Conservation (phyloP, 306 rosid genomes). For the Sphenostylis stenocarpa region DNA sequence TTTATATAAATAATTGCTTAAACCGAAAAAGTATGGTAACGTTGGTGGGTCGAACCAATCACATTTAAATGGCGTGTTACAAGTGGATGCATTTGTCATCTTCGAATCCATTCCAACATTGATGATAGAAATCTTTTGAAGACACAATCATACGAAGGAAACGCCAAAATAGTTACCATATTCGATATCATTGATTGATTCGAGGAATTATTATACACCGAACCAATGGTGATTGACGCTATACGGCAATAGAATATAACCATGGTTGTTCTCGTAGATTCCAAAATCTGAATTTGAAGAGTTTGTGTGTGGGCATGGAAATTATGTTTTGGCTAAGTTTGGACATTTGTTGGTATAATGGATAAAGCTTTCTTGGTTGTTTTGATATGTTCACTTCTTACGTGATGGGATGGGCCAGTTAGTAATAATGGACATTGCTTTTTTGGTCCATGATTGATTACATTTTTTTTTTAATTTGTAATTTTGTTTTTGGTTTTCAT, state of each 20-base stretch:
- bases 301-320: neutral
- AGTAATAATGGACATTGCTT: neutral
- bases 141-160: neutral
- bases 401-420: neutral
- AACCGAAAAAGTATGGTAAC: neutral
- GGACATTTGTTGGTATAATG: neutral
- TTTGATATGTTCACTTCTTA: neutral
- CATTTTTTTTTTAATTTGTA: too few species aligned
- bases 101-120: neutral
- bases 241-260: neutral
- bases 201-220: neutral
- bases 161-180: conserved; percentile 9
- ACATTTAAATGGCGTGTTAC: neutral
- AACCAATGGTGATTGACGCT: neutral
- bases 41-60: neutral
- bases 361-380: neutral
- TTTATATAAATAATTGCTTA: too few species aligned
- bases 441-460: too few species aligned
- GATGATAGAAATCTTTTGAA: neutral
- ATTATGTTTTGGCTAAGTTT: neutral
- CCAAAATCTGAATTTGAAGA: neutral
- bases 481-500: too few species aligned
- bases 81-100: neutral
- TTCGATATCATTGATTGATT: neutral
- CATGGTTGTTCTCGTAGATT: neutral